Conservation (phyloP, 1,139 yeast species). For the Candida tunisiensis region DNA sequence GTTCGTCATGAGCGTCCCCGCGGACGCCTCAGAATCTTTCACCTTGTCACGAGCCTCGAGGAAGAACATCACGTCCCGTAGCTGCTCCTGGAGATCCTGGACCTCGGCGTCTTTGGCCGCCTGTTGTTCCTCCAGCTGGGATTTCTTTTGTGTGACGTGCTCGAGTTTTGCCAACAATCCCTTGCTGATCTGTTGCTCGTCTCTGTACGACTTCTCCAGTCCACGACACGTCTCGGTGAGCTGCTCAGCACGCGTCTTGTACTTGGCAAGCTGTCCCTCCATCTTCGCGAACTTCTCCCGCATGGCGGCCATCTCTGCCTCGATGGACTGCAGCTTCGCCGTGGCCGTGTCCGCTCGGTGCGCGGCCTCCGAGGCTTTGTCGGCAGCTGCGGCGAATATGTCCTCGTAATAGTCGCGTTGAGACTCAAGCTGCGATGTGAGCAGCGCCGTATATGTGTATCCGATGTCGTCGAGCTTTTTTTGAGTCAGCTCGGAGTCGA, state of each 20-base stretch:
- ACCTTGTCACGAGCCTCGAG: constrained; percentile 60
- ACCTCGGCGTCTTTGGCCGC: constrained; percentile 24
- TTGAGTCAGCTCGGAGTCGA: too few relatives aligned
- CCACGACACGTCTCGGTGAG: constrained; percentile 11
- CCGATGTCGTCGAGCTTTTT: constrained; percentile 38
- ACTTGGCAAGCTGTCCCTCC: constrained; percentile 16
- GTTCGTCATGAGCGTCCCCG: too few relatives aligned
- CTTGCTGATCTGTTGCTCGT: constrained; percentile 36
- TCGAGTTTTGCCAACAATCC: constrained; percentile 45
- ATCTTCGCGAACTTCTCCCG: constrained; percentile 8
- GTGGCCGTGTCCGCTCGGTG: constrained; percentile 23
- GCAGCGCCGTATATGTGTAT: constrained; percentile 62
- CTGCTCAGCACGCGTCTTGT: constrained; percentile 18
- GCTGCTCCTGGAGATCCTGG: constrained; percentile 41
- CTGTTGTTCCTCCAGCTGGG: too few relatives aligned
- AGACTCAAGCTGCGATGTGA: constrained; percentile 73
- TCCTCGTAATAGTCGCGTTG: constrained; percentile 75
- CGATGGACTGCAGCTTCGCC: constrained; percentile 15
- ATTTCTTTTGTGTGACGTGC: constrained; percentile 24
- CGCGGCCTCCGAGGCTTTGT: constrained; percentile 13
- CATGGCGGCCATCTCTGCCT: constrained; percentile 16
- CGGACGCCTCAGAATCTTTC: constrained; percentile 51
- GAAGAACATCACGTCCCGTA: constrained; percentile 67
- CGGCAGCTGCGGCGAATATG: constrained; percentile 30
- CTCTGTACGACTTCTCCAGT: constrained; percentile 21